Evolutionary conservation across 169 alveolate species (phyloP), one percentile per base, ranked within the genome.

Genomic region (Cryptosporidium meleagridis): DNA sequence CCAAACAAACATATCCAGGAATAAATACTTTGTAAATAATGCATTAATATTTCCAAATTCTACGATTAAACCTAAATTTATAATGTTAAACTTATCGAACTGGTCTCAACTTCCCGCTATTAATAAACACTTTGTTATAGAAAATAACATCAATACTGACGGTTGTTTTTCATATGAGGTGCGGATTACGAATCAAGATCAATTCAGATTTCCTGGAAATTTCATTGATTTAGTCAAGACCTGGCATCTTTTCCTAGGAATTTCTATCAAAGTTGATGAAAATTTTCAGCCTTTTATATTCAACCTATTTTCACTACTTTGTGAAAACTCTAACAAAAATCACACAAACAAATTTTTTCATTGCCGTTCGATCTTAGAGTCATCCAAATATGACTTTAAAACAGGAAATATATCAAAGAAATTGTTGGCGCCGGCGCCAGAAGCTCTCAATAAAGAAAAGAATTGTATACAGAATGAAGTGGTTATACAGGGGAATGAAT

Each of bases 121-220:
- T n/a, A 33, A 31, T 37, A 65, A 37, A n/a, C 72, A 65, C 48
- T 12, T 37, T 21, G 21, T 65, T 37, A 65, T 65, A 31, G 3
- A 31, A 10, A 14, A 37, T 18, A 65, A 65, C 23, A 23, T 65
- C 3, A 37, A 37, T 12, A 29, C n/a, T 18, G 53, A 65, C 14
- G 31, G 31, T 6, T 65, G 53, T 65, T 37, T 65, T 65, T 65
- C 72, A 14, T 65, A 33, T 65, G 72, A 31, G 33, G 12, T 65
- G 0, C 31, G 7, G 44, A 31, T 65, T 3, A n/a, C 16, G 14
- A 65, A 16, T 65, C 23, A 29, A 65, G 18, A 26, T 29, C 1
- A 65, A 29, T 9, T 65, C 8, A 65, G 29, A 23, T 35, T 31
- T 65, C 44, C 72, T 9, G 44, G 72, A 9, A n/a, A 65, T 35